These are phyloP conservation scores for Dovyalis caffra DNA, from an alignment of 345 rosid species.

Conservation along the genomic window DNA sequence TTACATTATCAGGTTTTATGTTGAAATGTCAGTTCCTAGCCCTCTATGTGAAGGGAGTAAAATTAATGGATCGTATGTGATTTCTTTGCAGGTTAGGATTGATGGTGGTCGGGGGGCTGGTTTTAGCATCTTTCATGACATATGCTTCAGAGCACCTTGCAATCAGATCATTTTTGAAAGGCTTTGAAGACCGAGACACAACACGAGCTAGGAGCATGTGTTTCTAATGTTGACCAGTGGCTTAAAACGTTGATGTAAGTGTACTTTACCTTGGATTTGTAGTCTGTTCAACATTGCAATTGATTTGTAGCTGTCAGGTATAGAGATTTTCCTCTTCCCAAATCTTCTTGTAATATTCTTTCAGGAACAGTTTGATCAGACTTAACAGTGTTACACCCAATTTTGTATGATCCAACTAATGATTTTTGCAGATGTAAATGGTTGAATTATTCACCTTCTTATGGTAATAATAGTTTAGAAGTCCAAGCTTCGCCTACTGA, in stretches of 20 bases:
- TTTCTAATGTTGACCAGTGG: slow-evolving; percentile 40
- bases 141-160: slow-evolving; percentile 87
- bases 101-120: slow-evolving; percentile 76
- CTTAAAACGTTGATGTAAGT: slow-evolving; percentile 23
- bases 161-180: slow-evolving; percentile 56
- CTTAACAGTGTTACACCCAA: neutral
- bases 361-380: neutral
- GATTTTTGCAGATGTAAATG: slow-evolving; percentile 7
- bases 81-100: slow-evolving; percentile 63
- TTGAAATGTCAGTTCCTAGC: neutral
- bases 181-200: slow-evolving; percentile 64
- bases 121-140: slow-evolving; percentile 85
- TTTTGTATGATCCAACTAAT: slow-evolving; percentile 6
- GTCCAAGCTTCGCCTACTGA: too few relatives aligned
- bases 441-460: neutral
- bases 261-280: slow-evolving; percentile 15
- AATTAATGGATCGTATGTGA: neutral
- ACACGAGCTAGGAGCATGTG: slow-evolving; percentile 46
- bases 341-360: slow-evolving; percentile 16
- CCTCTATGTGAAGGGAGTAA: neutral
- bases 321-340: slow-evolving; percentile 14
- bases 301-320: slow-evolving; percentile 28
- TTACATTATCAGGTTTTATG: neutral
- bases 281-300: slow-evolving; percentile 18
- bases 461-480: too few relatives aligned